Percentiles rank a stretch among this genome's conserved stretches.
These are phyloP conservation scores for Starmera quercuum DNA, from an alignment of 805 yeast species.

Conservation along the genomic window DNA sequence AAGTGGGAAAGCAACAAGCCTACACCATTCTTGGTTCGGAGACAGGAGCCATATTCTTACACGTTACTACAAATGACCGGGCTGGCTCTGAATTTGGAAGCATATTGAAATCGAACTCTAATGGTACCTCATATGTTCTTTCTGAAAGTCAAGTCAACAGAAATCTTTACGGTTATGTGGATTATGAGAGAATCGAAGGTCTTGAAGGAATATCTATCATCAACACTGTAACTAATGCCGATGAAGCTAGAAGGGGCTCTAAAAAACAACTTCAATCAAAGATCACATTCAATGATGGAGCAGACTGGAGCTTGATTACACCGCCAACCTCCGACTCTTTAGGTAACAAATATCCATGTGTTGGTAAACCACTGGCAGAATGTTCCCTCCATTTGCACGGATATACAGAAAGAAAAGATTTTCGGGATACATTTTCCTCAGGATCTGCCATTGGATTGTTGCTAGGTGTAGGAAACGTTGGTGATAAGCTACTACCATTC, in stretches of 20 bases:
- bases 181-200: conserved; percentile 76
- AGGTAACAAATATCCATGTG: conserved; percentile 51
- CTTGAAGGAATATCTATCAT: conserved; percentile 78
- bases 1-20: conserved; percentile 55
- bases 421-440: conserved; percentile 80
- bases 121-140: conserved; percentile 80
- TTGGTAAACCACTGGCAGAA: conserved; percentile 37
- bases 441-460: conserved; percentile 83
- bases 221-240: conserved; percentile 56
- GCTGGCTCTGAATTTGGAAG: conserved; percentile 61
- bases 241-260: conserved; percentile 34
- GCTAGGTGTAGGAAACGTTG: conserved; percentile 88
- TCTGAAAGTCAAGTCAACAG: conserved; percentile 73
- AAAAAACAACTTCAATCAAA: conserved; percentile 56
- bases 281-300: conserved; percentile 88
- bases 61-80: conserved; percentile 58
- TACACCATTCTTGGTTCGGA: conserved; percentile 77
- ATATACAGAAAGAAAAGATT: conserved; percentile 78
- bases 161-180: conserved; percentile 68
- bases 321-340: conserved; percentile 66
- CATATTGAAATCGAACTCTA: conserved; percentile 78
- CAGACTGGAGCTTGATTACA: conserved; percentile 64
- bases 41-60: conserved; percentile 70
- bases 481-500: conserved; percentile 41
- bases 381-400: conserved; percentile 88